Conservation (phyloP, 2,329 filamentous ascomycete species). For the Botrytis fabae region DNA sequence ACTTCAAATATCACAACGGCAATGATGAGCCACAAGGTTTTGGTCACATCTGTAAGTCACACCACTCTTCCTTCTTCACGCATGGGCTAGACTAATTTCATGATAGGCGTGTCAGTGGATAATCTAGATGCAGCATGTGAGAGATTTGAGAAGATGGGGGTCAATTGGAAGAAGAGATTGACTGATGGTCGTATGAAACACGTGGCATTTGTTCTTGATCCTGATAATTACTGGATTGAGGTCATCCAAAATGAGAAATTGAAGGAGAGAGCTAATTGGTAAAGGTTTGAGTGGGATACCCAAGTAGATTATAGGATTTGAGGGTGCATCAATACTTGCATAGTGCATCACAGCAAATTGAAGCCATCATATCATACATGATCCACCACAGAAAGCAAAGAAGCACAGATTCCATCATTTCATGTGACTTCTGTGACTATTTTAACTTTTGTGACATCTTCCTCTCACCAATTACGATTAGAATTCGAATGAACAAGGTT, state of each 20-base stretch:
- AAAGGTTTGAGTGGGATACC: background rate
- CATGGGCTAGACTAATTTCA: slow-evolving; percentile 7
- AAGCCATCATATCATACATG: background rate
- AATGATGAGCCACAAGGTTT: slow-evolving; percentile 92
- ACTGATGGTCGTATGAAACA: slow-evolving; percentile 93
- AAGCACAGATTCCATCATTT: background rate
- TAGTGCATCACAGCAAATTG: background rate
- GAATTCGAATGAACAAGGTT: background rate
- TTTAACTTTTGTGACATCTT: background rate
- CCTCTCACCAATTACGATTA: background rate
- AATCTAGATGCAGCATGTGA: slow-evolving; percentile 84
- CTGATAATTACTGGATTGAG: slow-evolving; percentile 81
- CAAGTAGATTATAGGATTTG: background rate
- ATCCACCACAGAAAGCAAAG: background rate
- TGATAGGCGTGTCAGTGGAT: slow-evolving; percentile 75
- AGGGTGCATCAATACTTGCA: background rate
- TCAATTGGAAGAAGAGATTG: slow-evolving; percentile 92
- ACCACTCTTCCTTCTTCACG: background rate
- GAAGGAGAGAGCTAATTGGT: slow-evolving; percentile 43
- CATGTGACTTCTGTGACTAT: background rate
- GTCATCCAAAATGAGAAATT: slow-evolving; percentile 76
- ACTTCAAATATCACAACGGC: slow-evolving; percentile 87
- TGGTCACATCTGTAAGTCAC: slow-evolving; percentile 77
- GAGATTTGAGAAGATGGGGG: slow-evolving; percentile 77
- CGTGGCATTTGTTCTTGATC: slow-evolving; percentile 87